These are phyloP conservation scores for Nakazawaea ishiwadae DNA, from an alignment of 805 yeast genomes.

Conservation along the genomic window DNA sequence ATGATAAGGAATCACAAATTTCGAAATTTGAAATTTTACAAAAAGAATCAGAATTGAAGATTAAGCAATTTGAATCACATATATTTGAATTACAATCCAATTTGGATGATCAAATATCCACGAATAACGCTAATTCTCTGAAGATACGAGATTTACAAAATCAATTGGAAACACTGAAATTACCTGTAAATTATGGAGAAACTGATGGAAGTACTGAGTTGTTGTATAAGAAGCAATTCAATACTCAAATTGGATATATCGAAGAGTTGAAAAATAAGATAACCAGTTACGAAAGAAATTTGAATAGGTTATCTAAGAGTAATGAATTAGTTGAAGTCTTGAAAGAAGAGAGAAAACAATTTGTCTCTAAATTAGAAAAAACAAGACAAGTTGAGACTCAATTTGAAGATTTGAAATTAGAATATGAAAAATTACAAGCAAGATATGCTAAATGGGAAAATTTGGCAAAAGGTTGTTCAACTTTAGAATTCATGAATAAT, in stretches of 20 bases:
- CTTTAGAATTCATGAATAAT: background rate
- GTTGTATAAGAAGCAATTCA: conserved; percentile 5
- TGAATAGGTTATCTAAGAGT: background rate
- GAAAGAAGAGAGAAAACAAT: conserved; percentile 8
- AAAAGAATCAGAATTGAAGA: background rate
- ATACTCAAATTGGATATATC: conserved; percentile 2
- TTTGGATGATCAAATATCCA: conserved; percentile 2
- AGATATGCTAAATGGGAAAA: background rate
- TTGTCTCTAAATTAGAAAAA: background rate
- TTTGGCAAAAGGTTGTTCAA: background rate
- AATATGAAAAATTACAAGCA: conserved; percentile 1
- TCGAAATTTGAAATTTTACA: background rate
- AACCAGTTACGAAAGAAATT: background rate
- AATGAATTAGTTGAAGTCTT: conserved; percentile 8
- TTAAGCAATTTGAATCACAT: background rate
- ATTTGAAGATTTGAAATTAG: background rate
- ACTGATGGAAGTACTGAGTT: conserved; percentile 2
- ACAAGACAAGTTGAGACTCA: background rate
- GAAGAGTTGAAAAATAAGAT: background rate
- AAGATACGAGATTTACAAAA: background rate
- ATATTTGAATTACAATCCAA: background rate
- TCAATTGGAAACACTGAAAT: background rate
- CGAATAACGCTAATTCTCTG: background rate
- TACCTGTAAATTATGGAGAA: background rate
- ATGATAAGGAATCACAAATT: background rate